Conservation (phyloP, 2,329 filamentous ascomycete genomes). For the Gyromitra esculenta region DNA sequence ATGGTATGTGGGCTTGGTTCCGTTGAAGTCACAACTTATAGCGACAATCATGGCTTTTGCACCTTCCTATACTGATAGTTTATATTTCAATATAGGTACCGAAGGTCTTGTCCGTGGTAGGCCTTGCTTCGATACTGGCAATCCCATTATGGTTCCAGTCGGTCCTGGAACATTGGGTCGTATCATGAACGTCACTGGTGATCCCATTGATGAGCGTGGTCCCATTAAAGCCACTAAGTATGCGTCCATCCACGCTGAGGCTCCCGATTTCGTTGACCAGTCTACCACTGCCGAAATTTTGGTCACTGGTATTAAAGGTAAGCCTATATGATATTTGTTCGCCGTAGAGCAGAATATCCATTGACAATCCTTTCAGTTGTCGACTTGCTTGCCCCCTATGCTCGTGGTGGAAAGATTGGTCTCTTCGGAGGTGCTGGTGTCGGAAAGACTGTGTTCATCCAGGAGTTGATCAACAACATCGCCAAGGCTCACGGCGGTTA, state of each 20-base stretch:
- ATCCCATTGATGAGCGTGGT: conserved; percentile 99
- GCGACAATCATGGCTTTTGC: conserved; percentile 4
- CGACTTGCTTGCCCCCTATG: conserved; percentile 97
- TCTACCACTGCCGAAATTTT: conserved; percentile 96
- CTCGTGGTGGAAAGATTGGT: conserved; percentile 99
- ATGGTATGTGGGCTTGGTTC: conserved; percentile 70
- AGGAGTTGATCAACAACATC: conserved; percentile 99
- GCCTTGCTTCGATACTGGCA: conserved; percentile 85
- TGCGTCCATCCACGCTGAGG: conserved; percentile 91
- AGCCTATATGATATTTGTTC: conserved; percentile 45
- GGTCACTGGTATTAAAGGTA: conserved; percentile 94
- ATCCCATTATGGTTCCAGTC: conserved; percentile 96
- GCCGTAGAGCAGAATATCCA: conserved; percentile 32
- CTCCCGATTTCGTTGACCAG: conserved; percentile 92
- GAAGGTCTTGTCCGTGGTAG: conserved; percentile 98
- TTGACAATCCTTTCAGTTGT: conserved; percentile 70
- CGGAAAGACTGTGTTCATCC: conserved; percentile 99
- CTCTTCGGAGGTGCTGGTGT: conserved; percentile 99
- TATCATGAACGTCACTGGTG: conserved; percentile 99
- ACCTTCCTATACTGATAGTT: conserved; percentile 27
- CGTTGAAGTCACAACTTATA: conserved; percentile 19
- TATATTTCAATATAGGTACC: conserved; percentile 72
- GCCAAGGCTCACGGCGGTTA: conserved; percentile 99
- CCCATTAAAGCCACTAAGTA: conserved; percentile 93
- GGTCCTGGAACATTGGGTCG: conserved; percentile 92